Base-by-base conservation (phyloP, 345 rosid species). In the Citrus maxima region DNA sequence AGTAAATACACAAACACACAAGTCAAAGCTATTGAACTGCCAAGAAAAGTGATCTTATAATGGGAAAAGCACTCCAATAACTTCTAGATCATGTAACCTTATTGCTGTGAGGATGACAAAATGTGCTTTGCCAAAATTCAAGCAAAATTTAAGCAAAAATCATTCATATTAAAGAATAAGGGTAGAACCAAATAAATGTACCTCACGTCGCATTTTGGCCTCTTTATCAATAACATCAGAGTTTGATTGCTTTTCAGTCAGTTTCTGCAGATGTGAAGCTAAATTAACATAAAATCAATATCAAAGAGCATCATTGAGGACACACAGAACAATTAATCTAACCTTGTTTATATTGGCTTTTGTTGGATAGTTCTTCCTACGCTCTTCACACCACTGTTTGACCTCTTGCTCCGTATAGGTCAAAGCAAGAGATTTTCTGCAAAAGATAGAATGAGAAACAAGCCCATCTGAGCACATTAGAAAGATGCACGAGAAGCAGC, bases 361-460 rank as follows among this genome's bases (percentile, higher is more conserved):
- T 46, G 95, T 80, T 74, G 99, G 98, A 84, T 76, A 90, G 82
- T 89, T 85, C 85, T 83, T 96, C 82, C 81, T 92, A 56, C 98
- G 98, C 74, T 88, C 89, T 75, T 89, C 92, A 81, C 92, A 80
- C 99, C 99, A 96, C 84, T 82, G 86, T 74, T 82, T 84, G 85
- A 94, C 81, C 86, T 96, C 98, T 85, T 89, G 85, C 80, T 86
- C 82, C 37, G 97, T 80, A 80, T 94, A 96, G 60, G 67, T 64
- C 81, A 83, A 32, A 60, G 87, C 80, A 81, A 30, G 77, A 34
- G 86, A 74, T 77, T 91, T 93, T 72, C 77, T 64, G 77, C 30
- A 63, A 49, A 27, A 19, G 18, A n/a, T 66, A n/a, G 38, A 18
- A 67, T 34, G 55, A 37, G 55, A 67, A 77, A 27, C 66, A 60